Evolutionary conservation across 2,329 filamentous ascomycete species (phyloP).

Genomic region (Phialophora tarda): DNA sequence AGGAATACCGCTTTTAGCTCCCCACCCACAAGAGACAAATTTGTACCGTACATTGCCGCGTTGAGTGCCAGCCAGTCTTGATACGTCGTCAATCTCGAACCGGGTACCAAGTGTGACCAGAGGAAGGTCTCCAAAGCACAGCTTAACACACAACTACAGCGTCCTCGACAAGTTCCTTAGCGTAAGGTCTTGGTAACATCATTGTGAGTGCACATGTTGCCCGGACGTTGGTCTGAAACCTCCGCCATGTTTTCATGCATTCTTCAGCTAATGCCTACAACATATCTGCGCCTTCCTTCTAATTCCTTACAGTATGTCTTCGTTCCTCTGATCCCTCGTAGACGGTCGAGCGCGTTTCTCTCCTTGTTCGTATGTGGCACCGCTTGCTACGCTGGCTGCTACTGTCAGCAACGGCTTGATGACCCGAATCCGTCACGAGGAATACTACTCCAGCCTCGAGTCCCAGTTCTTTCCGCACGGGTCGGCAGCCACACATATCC

Average conservation of each 20-base stretch:
- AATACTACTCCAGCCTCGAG: background rate
- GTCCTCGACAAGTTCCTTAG: background rate
- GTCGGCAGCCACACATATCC: background rate
- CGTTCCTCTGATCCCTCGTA: background rate
- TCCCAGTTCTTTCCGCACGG: background rate
- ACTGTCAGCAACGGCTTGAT: background rate
- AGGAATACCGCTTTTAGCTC: background rate
- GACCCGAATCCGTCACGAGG: background rate
- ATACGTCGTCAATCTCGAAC: background rate
- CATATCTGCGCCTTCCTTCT: background rate
- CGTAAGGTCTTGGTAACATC: background rate
- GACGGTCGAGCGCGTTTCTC: background rate
- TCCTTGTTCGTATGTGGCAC: background rate
- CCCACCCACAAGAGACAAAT: background rate
- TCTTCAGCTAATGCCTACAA: background rate
- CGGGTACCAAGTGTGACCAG: background rate
- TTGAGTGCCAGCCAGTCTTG: background rate
- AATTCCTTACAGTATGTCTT: background rate
- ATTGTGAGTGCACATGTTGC: background rate
- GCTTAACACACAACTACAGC: background rate
- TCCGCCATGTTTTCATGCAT: background rate
- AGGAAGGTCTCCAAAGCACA: background rate
- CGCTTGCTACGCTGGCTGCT: background rate
- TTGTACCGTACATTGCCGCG: background rate
- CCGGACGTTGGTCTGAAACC: background rate